Evolutionary conservation across 306 rosid genomes (phyloP).

Genomic region (Hippophae gyantsensis): DNA sequence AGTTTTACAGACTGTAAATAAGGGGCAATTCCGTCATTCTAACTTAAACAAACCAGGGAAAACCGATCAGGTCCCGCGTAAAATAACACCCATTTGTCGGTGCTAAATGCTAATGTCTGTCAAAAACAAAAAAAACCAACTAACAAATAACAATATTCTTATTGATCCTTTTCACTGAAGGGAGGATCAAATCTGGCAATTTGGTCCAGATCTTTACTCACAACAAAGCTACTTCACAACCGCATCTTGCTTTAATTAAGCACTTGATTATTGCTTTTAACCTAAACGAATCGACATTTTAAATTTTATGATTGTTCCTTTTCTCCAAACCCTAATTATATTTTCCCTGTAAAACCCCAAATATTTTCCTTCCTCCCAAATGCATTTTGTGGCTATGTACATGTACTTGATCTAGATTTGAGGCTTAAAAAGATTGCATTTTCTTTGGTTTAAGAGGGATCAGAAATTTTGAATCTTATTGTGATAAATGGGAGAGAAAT

Average conservation of each 20-base stretch:
- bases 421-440: not conserved
- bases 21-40: constrained; percentile 24
- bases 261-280: not conserved
- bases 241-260: too few relatives aligned
- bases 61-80: not conserved
- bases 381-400: constrained; percentile 4
- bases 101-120: not conserved
- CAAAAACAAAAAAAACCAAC: not conserved
- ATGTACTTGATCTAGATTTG: constrained; percentile 31
- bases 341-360: not conserved
- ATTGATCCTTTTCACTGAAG: not conserved
- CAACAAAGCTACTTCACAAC: not conserved
- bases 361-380: constrained; percentile 2
- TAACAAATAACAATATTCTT: not conserved
- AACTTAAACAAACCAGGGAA: not conserved
- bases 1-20: not conserved
- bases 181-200: not conserved
- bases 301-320: not conserved
- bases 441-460: not conserved
- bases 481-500: constrained; percentile 48
- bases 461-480: not conserved
- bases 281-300: not conserved
- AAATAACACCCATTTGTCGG: constrained; percentile 5
- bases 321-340: not conserved
- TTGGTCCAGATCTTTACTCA: not conserved